phyloP scores from a whole-genome alignment of 2,329 filamentous ascomycete species.

The Colletotrichum paranaense region DNA sequence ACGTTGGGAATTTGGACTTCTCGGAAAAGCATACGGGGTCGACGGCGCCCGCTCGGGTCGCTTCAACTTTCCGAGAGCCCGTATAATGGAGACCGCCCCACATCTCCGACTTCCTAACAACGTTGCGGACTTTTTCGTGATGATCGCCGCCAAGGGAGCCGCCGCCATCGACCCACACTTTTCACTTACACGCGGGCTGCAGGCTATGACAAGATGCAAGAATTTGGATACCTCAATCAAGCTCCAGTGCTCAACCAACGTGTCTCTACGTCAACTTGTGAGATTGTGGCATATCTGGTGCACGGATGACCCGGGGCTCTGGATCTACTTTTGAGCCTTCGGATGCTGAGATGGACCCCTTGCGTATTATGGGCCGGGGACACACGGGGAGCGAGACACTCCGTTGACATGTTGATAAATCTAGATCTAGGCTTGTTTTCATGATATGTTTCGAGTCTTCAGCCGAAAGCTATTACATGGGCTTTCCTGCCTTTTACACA shows the following conservation, averaged over 20 bases:
- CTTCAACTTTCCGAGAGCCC: constrained; percentile 23
- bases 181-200: constrained; percentile 17
- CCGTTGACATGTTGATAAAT: constrained; percentile 26
- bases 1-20: constrained; percentile 26
- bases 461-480: neutral
- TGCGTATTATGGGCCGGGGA: constrained; percentile 15
- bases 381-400: constrained; percentile 15
- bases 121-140: constrained; percentile 2
- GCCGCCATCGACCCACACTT: constrained; percentile 19
- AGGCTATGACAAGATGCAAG: constrained; percentile 10
- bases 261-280: constrained; percentile 16
- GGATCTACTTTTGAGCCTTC: constrained; percentile 16
- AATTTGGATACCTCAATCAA: neutral
- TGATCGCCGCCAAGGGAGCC: constrained; percentile 25
- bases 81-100: neutral
- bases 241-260: neutral
- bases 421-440: constrained; percentile 18
- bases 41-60: constrained; percentile 29
- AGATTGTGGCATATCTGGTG: neutral
- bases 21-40: constrained; percentile 28
- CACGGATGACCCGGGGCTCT: constrained; percentile 24
- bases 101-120: constrained; percentile 5
- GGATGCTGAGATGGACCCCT: constrained; percentile 33
- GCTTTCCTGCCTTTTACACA: neutral
- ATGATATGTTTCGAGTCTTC: neutral